phyloP scores from a whole-genome alignment of 208 protist species.

The Acanthamoeba rhysodes region DNA sequence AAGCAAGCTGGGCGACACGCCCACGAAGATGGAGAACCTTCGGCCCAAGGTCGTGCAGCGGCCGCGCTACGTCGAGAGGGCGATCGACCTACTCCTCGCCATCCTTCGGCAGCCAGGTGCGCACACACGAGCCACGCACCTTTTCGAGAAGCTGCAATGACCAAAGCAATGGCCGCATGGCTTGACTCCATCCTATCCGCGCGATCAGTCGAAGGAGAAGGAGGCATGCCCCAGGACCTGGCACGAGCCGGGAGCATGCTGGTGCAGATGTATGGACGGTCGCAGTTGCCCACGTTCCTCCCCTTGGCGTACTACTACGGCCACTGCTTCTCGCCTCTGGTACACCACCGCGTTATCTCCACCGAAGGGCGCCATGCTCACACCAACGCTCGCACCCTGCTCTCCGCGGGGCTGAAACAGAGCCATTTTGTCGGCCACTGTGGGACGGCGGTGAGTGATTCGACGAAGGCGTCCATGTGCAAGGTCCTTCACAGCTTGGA shows the following conservation, averaged over 20 bases:
- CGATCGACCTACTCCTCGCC: not conserved
- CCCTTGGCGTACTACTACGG: not conserved
- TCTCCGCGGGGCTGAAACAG: not conserved
- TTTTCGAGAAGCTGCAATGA: not conserved
- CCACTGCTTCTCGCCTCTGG: not conserved
- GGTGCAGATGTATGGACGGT: not conserved
- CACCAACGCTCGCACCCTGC: too few relatives aligned
- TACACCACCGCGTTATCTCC: not conserved
- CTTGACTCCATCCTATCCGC: too few relatives aligned
- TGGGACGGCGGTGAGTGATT: not conserved
- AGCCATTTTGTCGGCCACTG: not conserved
- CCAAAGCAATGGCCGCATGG: too few relatives aligned
- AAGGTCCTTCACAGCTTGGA: not conserved
- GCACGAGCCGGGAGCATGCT: not conserved
- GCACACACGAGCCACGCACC: not conserved
- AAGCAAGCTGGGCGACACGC: not conserved
- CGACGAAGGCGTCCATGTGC: not conserved
- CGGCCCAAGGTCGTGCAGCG: constrained; percentile 29
- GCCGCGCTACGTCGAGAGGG: not conserved
- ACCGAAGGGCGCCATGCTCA: too few relatives aligned
- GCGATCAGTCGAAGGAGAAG: not conserved
- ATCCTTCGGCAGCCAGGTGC: not conserved
- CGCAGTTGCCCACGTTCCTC: not conserved
- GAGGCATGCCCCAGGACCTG: not conserved
- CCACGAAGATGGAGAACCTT: constrained; percentile 20